Evolutionary conservation across 208 protist species (phyloP).

Genomic region (Histomonas meleagridis): DNA sequence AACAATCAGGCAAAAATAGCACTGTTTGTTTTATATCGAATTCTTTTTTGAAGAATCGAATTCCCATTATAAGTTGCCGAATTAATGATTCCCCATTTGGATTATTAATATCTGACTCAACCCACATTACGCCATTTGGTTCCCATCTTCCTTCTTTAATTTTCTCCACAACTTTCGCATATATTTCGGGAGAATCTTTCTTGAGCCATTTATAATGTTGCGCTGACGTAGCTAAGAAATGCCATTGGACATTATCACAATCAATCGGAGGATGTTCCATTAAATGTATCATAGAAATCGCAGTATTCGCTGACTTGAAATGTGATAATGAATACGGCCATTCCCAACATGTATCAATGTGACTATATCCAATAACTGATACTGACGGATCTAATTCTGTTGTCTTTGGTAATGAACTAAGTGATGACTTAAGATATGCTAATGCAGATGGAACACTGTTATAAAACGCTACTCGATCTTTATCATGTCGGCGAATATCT

Average conservation of each 20-base stretch:
- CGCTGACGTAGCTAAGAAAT: neutral
- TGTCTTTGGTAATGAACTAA: neutral
- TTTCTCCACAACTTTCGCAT: neutral
- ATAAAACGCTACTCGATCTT: neutral
- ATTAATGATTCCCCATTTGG: conserved; percentile 33
- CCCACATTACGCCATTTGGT: neutral
- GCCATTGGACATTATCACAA: neutral
- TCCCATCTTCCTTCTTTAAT: neutral
- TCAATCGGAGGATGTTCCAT: neutral
- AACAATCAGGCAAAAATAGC: conserved; percentile 14
- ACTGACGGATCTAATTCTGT: neutral
- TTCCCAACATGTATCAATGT: conserved; percentile 4
- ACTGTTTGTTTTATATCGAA: neutral
- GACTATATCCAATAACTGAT: conserved; percentile 15
- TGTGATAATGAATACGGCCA: neutral
- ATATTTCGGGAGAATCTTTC: neutral
- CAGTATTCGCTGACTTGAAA: neutral
- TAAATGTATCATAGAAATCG: neutral
- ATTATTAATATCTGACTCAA: neutral
- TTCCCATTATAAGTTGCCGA: neutral
- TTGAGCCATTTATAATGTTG: conserved; percentile 34
- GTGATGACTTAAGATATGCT: neutral
- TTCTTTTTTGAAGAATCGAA: neutral
- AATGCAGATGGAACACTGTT: neutral
- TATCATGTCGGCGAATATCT: neutral